phyloP scores from a whole-genome alignment of 768 basidiomycete species.

The Suillus subaureus region DNA sequence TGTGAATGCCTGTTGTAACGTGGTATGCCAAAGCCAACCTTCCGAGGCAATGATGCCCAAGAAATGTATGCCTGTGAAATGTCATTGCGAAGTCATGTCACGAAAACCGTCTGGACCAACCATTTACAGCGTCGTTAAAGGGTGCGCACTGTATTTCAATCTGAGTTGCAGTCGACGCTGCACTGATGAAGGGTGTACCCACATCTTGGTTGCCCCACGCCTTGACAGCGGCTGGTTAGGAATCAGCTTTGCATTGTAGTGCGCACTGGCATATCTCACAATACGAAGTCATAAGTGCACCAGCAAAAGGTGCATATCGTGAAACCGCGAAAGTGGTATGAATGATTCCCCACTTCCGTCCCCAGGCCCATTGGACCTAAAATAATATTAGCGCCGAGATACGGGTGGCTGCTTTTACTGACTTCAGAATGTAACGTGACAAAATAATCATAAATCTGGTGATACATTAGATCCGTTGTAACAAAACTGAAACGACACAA shows the following conservation, averaged over 20 bases:
- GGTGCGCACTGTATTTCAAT: not conserved
- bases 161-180: not conserved
- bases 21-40: not conserved
- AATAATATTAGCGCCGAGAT: not conserved
- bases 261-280: not conserved
- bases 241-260: not conserved
- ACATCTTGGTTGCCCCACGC: not conserved
- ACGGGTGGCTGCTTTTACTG: not conserved
- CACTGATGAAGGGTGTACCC: not conserved
- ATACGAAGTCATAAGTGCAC: slow-evolving; percentile 9
- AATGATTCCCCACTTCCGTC: slow-evolving; percentile 9
- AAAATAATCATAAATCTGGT: not conserved
- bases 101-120: not conserved
- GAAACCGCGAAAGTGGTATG: not conserved
- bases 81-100: not conserved
- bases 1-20: not conserved
- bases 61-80: not conserved
- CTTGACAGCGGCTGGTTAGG: not conserved
- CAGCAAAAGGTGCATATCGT: slow-evolving; percentile 10
- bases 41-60: not conserved
- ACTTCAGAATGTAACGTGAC: not conserved
- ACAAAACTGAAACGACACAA: not conserved
- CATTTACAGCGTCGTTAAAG: not conserved
- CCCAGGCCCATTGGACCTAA: slow-evolving; percentile 21
- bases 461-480: not conserved